Evolutionary conservation across 805 yeast species (phyloP).

Genomic region (Suhomyces faveliae): DNA sequence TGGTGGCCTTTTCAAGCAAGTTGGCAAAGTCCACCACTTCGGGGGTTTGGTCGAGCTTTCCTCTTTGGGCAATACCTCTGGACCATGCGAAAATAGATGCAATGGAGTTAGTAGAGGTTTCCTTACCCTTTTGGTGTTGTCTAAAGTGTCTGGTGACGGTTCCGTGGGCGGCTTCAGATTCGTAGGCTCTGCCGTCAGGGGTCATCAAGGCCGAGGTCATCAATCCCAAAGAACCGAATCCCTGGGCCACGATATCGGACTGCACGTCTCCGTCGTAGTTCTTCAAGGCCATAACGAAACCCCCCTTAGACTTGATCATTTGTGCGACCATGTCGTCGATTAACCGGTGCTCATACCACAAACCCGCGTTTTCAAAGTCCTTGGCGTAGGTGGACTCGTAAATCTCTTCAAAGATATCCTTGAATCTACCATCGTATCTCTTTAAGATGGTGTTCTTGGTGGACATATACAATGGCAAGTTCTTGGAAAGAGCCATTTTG

Average conservation of each 20-base stretch:
- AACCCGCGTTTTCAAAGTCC: conserved; percentile 57
- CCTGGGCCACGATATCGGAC: conserved; percentile 83
- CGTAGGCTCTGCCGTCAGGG: conserved; percentile 84
- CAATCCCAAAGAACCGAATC: conserved; percentile 79
- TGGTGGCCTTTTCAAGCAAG: conserved; percentile 60
- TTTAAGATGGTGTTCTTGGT: conserved; percentile 82
- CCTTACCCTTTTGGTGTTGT: conserved; percentile 78
- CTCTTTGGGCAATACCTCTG: conserved; percentile 82
- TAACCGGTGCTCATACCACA: conserved; percentile 76
- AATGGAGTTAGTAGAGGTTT: conserved; percentile 81
- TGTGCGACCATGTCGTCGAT: conserved; percentile 90
- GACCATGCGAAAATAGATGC: conserved; percentile 87
- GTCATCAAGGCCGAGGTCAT: conserved; percentile 84
- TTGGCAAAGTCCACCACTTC: conserved; percentile 68
- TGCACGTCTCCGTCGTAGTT: conserved; percentile 88
- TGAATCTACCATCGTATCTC: conserved; percentile 79
- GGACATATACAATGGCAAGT: conserved; percentile 63
- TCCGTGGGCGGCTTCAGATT: conserved; percentile 86
- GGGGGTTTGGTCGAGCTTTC: conserved; percentile 69
- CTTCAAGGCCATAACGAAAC: conserved; percentile 76
- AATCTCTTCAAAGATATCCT: conserved; percentile 71
- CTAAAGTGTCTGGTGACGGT: conserved; percentile 85
- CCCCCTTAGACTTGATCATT: conserved; percentile 83
- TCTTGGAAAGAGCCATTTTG: conserved; percentile 65
- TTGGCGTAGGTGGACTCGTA: conserved; percentile 57